These are phyloP conservation scores for Taphrina populina DNA, from an alignment of 1,139 yeast genomes.

Conservation along the genomic window DNA sequence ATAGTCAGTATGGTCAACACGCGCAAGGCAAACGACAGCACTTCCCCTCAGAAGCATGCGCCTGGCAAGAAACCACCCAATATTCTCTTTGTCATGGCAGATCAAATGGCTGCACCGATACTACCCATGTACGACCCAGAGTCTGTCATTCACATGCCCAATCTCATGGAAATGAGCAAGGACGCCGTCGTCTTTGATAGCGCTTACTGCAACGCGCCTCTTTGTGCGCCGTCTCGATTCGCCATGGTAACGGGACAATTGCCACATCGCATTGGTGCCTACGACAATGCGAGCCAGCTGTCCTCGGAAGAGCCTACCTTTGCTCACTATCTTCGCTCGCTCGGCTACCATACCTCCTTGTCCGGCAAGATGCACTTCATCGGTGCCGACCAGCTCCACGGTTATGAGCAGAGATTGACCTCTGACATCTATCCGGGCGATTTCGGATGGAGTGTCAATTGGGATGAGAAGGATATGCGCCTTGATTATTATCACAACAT, in stretches of 20 bases:
- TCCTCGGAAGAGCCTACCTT: conserved; percentile 28
- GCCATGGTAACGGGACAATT: conserved; percentile 33
- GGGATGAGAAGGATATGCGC: conserved; percentile 27
- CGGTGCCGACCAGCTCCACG: conserved; percentile 33
- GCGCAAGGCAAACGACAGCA: no score
- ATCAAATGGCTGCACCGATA: conserved; percentile 33
- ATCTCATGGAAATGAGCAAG: conserved; percentile 28
- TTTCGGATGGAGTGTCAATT: conserved; percentile 31
- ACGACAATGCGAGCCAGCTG: conserved; percentile 30
- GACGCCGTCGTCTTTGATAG: conserved; percentile 30
- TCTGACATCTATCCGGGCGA: conserved; percentile 32
- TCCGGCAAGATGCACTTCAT: conserved; percentile 33
- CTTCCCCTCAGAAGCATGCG: no score
- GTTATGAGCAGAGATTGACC: conserved; percentile 30
- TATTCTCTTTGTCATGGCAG: conserved; percentile 33
- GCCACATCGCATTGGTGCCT: conserved; percentile 33
- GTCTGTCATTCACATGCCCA: conserved; percentile 30
- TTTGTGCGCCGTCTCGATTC: conserved; percentile 33
- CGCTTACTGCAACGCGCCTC: conserved; percentile 30
- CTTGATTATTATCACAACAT: conserved; percentile 33
- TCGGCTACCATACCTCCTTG: conserved; percentile 29
- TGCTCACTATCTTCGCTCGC: conserved; percentile 29
- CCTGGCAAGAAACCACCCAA: conserved; percentile 33
- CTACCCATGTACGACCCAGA: conserved; percentile 27
- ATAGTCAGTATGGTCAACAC: no score